Evolutionary conservation across 768 basidiomycete genomes (phyloP).

Genomic region (Suillus sp.): DNA sequence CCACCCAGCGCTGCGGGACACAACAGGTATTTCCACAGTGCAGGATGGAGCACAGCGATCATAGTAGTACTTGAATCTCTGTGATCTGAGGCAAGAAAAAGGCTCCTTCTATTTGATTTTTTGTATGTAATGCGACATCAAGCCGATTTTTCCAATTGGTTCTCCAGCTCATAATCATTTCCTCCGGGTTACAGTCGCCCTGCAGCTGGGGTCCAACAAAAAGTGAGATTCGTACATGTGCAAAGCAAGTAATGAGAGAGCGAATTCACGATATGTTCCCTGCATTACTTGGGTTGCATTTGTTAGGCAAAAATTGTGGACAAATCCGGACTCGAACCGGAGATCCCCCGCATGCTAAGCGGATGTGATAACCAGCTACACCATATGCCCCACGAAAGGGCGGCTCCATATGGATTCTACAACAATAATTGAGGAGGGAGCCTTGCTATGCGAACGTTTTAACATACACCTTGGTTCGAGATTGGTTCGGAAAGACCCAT

Average conservation of each 20-base stretch:
- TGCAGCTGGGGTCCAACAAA: no score
- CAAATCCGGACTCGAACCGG: slow-evolving; percentile 44
- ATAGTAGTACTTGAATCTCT: not conserved
- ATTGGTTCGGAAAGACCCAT: no score
- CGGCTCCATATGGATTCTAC: not conserved
- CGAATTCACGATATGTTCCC: not conserved
- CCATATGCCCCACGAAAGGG: slow-evolving; percentile 34
- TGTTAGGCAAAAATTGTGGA: slow-evolving; percentile 31
- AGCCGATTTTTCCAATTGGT: no score
- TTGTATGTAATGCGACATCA: no score
- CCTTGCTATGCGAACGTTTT: no score
- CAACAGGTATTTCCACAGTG: not conserved
- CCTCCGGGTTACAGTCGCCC: not conserved
- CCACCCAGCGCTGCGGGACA: not conserved
- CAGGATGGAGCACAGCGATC: not conserved
- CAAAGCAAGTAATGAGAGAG: not conserved
- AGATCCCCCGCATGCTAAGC: slow-evolving; percentile 44
- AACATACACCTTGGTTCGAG: no score
- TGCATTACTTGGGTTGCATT: not conserved
- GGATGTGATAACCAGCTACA: slow-evolving; percentile 45
- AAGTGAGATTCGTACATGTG: not conserved
- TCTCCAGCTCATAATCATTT: not conserved
- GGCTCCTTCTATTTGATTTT: not conserved
- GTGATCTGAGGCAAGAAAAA: not conserved
- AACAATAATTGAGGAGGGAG: not conserved